These are phyloP conservation scores for Cyathus striatus DNA, from an alignment of 768 basidiomycete genomes.

Conservation along the genomic window DNA sequence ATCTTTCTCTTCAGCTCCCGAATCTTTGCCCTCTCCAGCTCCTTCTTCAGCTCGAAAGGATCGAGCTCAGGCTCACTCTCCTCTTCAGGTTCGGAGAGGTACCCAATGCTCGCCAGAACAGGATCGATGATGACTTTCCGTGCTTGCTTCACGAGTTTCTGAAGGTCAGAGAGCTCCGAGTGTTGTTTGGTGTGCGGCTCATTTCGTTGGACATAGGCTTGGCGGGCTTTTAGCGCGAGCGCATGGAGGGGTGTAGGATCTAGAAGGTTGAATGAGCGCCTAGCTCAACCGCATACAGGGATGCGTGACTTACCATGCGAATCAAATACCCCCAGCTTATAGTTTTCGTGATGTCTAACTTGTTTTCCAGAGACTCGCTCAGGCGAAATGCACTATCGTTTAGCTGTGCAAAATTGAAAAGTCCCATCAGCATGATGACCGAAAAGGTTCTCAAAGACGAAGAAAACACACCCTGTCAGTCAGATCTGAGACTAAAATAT, in stretches of 20 bases:
- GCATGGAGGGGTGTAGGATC: conserved; percentile 51
- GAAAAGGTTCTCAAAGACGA: conserved; percentile 8
- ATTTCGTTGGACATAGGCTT: conserved; percentile 28
- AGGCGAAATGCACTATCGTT: conserved; percentile 31
- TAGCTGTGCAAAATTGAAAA: conserved; percentile 11
- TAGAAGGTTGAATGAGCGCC: conserved; percentile 13
- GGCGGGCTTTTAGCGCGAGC: conserved; percentile 33
- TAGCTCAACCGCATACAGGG: too few species aligned
- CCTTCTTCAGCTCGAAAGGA: conserved; percentile 33
- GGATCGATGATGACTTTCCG: conserved; percentile 48
- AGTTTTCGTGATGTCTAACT: conserved; percentile 37
- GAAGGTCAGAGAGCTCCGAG: conserved; percentile 47
- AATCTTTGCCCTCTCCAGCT: conserved; percentile 47
- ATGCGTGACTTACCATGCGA: conserved; percentile 40
- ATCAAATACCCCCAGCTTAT: conserved; percentile 62
- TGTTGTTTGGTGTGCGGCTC: conserved; percentile 34
- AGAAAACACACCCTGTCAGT: conserved; percentile 24
- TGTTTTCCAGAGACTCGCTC: conserved; percentile 39
- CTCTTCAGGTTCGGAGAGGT: conserved; percentile 29
- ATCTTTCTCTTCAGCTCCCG: conserved; percentile 52
- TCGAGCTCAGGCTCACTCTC: conserved; percentile 30
- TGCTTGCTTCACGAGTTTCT: conserved; percentile 51
- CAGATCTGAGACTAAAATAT: conserved; percentile 23
- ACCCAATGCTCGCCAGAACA: conserved; percentile 27
- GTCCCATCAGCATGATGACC: conserved; percentile 29